These are phyloP conservation scores for Sclerotinia glacialis DNA, from an alignment of 2,329 filamentous ascomycete species.

Conservation along the genomic window DNA sequence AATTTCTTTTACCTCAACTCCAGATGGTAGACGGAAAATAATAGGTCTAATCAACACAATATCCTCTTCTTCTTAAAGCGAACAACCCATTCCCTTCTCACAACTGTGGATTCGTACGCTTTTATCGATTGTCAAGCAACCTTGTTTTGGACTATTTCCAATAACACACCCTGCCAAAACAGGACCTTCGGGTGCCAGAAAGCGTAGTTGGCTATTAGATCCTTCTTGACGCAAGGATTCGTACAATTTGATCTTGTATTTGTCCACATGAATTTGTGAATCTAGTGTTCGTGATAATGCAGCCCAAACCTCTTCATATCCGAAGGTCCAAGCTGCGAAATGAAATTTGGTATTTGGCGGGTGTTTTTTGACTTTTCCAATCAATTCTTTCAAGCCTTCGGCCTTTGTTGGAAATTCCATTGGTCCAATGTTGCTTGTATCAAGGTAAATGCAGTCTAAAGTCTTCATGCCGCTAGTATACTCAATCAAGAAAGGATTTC, in stretches of 20 bases:
- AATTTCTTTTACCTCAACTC: constrained; percentile 65
- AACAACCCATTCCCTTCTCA: constrained; percentile 67
- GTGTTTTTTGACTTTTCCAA: constrained; percentile 66
- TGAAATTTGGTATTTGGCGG: constrained; percentile 76
- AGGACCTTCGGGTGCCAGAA: constrained; percentile 56
- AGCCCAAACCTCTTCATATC: constrained; percentile 90
- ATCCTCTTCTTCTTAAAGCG: constrained; percentile 45
- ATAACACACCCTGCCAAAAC: constrained; percentile 70
- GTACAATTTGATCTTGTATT: constrained; percentile 76
- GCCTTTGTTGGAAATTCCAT: constrained; percentile 60
- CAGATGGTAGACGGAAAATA: constrained; percentile 60
- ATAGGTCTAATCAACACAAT: constrained; percentile 78
- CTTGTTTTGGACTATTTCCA: constrained; percentile 66
- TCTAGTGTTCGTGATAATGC: constrained; percentile 69
- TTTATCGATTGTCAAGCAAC: constrained; percentile 66
- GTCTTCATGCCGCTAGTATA: constrained; percentile 65
- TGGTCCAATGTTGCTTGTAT: constrained; percentile 68
- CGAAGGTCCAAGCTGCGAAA: constrained; percentile 86
- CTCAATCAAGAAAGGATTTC: constrained; percentile 71
- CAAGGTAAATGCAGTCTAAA: constrained; percentile 82
- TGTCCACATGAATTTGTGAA: constrained; percentile 74
- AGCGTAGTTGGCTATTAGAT: constrained; percentile 41
- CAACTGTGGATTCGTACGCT: constrained; percentile 78
- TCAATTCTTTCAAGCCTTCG: constrained; percentile 70
- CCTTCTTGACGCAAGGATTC: constrained; percentile 51